Evolutionary conservation across 2,329 filamentous ascomycete species (phyloP).

Genomic region (Penicillium sp.): DNA sequence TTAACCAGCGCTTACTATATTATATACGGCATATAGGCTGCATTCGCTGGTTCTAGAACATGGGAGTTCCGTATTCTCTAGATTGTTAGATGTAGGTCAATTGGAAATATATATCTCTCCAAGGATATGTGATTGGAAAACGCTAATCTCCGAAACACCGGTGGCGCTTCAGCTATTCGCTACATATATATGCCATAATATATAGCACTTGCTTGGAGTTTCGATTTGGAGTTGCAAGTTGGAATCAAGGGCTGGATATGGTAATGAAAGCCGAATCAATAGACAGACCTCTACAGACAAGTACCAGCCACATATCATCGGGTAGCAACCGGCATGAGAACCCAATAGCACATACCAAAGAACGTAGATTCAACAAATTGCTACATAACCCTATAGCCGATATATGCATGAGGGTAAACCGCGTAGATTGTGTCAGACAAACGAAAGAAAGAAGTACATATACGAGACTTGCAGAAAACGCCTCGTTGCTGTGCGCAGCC

Average conservation of each 20-base stretch:
- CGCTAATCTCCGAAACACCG: neutral
- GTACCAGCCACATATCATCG: neutral
- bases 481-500: constrained; percentile 1
- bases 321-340: neutral
- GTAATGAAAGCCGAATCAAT: neutral
- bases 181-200: neutral
- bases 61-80: neutral
- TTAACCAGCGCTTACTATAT: neutral
- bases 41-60: neutral
- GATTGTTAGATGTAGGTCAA: neutral
- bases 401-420: neutral
- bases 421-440: neutral
- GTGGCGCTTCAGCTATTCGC: neutral
- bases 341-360: neutral
- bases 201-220: neutral
- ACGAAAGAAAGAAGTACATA: constrained; percentile 1
- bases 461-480: neutral
- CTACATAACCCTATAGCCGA: neutral
- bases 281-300: neutral
- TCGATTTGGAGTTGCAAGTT: neutral
- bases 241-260: neutral
- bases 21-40: neutral
- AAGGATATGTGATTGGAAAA: neutral
- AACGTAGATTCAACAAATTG: constrained; percentile 1
- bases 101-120: neutral